A percentile compares a stretch with the other conserved stretches of the same genome.
Conservation (phyloP, 176 grass and related monocot genomes). For the Triticum timopheevii region DNA sequence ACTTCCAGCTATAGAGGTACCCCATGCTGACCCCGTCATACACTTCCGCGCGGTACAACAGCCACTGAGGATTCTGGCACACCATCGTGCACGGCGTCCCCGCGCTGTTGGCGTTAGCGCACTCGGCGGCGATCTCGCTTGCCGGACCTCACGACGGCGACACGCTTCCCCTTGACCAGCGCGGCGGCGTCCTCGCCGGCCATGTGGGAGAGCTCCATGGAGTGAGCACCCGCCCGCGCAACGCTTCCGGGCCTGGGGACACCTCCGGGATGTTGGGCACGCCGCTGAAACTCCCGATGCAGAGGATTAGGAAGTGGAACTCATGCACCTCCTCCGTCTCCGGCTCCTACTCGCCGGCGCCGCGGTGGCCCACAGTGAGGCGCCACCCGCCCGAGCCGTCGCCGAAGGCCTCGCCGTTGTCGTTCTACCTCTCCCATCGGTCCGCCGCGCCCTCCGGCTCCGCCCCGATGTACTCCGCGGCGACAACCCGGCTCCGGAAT, state of each 20-base stretch:
- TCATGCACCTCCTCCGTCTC: conserved; percentile 33
- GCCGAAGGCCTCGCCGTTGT: conserved; percentile 71
- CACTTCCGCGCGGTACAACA: conserved; percentile 22
- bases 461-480: conserved; percentile 33
- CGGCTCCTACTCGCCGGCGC: neutral
- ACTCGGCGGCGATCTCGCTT: conserved; percentile 54
- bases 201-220: conserved; percentile 54
- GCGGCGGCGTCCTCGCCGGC: conserved; percentile 28
- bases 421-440: conserved; percentile 51
- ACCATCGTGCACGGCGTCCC: conserved; percentile 56
- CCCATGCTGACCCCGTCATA: conserved; percentile 36
- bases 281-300: conserved; percentile 79
- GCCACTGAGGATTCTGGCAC: conserved; percentile 42
- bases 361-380: conserved; percentile 28
- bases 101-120: conserved; percentile 30
- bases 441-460: neutral
- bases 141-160: conserved; percentile 43
- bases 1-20: too few relatives aligned
- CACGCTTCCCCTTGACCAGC: conserved; percentile 48
- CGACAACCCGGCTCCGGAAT: conserved; percentile 41
- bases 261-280: conserved; percentile 53
- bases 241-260: conserved; percentile 61
- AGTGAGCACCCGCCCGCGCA: conserved; percentile 61
- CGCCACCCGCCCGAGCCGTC: conserved; percentile 14
- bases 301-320: conserved; percentile 76